These are phyloP conservation scores for Fomitopsis pinicola DNA, from an alignment of 1,284 basidiomycete genomes.

Conservation along the genomic window DNA sequence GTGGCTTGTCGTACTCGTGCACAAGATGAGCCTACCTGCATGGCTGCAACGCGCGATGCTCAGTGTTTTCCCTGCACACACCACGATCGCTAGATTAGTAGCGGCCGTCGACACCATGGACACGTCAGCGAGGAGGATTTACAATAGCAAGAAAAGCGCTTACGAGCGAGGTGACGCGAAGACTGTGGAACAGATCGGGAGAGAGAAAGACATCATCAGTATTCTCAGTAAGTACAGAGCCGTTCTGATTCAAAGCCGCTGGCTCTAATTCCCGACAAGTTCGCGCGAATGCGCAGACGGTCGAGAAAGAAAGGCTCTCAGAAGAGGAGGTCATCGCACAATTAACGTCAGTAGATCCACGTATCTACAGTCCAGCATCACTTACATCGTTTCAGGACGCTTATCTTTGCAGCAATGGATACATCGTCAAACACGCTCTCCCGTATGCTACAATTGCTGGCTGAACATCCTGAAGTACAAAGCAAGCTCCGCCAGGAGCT, in stretches of 20 bases:
- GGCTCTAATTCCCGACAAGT: constrained; percentile 9
- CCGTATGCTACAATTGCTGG: constrained; percentile 15
- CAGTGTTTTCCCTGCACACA: not conserved
- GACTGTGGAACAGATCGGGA: constrained; percentile 19
- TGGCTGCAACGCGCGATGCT: not conserved
- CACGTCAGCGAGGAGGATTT: constrained; percentile 9
- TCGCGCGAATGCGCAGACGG: constrained; percentile 22
- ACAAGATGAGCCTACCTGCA: not conserved
- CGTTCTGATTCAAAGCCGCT: no score
- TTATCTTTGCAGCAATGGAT: constrained; percentile 21
- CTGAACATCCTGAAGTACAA: constrained; percentile 15
- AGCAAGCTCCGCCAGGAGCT: constrained; percentile 18
- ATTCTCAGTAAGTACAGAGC: not conserved
- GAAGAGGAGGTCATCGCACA: constrained; percentile 30
- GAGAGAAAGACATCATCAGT: constrained; percentile 24
- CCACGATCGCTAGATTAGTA: not conserved
- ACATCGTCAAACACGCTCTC: constrained; percentile 20
- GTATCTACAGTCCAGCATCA: no score
- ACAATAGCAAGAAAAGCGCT: constrained; percentile 16
- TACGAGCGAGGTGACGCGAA: constrained; percentile 21
- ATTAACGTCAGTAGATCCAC: constrained; percentile 23
- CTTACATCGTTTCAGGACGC: not conserved
- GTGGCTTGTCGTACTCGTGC: not conserved
- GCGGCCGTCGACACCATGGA: constrained; percentile 4
- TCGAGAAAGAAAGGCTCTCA: constrained; percentile 24